A percentile compares a stretch with the other conserved stretches of the same genome.
These are phyloP conservation scores for Ustilago sp. DNA, from an alignment of 1,284 basidiomycete genomes.

Conservation along the genomic window DNA sequence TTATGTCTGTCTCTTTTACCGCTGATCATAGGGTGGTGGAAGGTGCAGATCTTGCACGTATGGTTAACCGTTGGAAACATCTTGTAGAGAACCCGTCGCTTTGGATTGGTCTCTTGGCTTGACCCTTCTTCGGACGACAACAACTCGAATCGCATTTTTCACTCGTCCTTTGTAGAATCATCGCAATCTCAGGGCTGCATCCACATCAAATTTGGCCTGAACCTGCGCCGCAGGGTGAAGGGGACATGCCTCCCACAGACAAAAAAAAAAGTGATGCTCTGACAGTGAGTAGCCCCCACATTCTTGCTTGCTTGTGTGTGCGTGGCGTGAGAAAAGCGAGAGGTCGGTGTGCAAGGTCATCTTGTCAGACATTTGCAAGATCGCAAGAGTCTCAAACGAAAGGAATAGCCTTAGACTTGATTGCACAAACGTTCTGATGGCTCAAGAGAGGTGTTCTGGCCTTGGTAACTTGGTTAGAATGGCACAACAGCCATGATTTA, in stretches of 20 bases:
- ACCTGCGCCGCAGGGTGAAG: too few relatives aligned
- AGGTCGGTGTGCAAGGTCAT: neutral
- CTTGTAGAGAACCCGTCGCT: constrained; percentile 84
- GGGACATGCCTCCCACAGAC: too few relatives aligned
- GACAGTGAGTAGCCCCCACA: neutral
- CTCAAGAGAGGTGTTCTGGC: neutral
- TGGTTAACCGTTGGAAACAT: constrained; percentile 87
- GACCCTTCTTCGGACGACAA: neutral
- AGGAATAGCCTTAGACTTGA: neutral
- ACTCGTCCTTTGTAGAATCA: constrained; percentile 1
- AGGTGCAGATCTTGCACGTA: constrained; percentile 89
- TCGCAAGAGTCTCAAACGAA: neutral
- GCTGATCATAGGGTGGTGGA: constrained; percentile 92
- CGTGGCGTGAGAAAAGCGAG: too few relatives aligned
- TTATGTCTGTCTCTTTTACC: constrained; percentile 61
- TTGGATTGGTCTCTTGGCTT: constrained; percentile 74
- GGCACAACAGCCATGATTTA: constrained; percentile 35
- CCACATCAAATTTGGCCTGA: neutral
- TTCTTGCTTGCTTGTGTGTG: neutral
- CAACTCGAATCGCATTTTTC: neutral
- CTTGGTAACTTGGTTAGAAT: neutral
- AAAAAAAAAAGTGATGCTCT: too few relatives aligned
- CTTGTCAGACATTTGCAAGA: neutral
- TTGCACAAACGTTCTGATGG: neutral
- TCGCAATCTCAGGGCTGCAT: neutral